Evolutionary conservation across 2,329 filamentous ascomycete species (phyloP), one percentile per base, ranked within the genome.

Genomic region (Plenodomus tracheiphilus): DNA sequence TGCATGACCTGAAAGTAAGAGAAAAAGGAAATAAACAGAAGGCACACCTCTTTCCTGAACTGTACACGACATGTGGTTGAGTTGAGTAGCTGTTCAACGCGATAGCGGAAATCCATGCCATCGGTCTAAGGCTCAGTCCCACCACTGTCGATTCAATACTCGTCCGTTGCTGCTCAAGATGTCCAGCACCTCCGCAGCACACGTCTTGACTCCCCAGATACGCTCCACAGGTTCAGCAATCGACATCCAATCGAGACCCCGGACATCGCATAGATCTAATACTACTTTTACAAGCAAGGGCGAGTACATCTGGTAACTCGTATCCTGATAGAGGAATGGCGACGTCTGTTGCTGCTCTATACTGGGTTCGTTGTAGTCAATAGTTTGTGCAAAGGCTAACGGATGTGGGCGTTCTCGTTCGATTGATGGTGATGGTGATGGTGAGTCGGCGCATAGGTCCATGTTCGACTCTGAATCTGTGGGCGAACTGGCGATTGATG

Each of bases 201-300:
- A 61, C 16, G 69, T 71, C 22, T 57, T 54, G 28, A 69, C 58
- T 1, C 69, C 67, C 63, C 69, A 73, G 5, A 68, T 49, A 19
- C 69, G 54, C 56, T 64, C 59, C 37, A 74, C 58, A 9, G 65
- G 62, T 42, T 67, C 68, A 4, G 67, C 65, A 39, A 74, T 71
- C n/a, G 58, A 62, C 58, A 61, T 72, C 71, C 71, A 74, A 43
- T 66, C 64, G n/a, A 71, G 53, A 0, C 66, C 57, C 3, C 65
- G 53, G 7, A 66, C 61, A 46, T 74, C 71, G 46, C 64, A 65
- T 47, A 73, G 49, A 41, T 72, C 66, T 9, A 74, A 62, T 13
- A 74, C 70, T 7, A 68, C 60, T 11, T 65, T 56, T 5, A 73
- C 70, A 13, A 74, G 64, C 67, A 64, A 71, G 13, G 69, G 69